These are phyloP conservation scores for Neodidymelliopsis sp. DNA, from an alignment of 2,329 filamentous ascomycete genomes.

Conservation along the genomic window DNA sequence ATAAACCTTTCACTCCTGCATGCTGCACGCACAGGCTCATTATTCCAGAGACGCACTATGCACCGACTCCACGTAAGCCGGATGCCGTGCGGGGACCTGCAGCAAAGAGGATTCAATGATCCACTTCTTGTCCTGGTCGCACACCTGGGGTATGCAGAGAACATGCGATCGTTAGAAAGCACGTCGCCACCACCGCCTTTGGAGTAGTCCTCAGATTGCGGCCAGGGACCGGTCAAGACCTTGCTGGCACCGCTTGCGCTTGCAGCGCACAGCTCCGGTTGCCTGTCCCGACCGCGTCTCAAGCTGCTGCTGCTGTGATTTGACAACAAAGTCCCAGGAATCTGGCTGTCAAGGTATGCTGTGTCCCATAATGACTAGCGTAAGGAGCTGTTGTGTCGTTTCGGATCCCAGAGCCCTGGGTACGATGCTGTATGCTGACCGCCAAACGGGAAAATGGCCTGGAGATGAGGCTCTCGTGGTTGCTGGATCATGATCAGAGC, in stretches of 20 bases:
- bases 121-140: neutral
- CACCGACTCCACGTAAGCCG: neutral
- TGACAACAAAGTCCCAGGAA: neutral
- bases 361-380: too few species aligned
- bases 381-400: neutral
- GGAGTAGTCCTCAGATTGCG: too few species aligned
- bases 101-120: neutral
- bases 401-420: too few species aligned
- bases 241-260: neutral
- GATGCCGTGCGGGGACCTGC: neutral
- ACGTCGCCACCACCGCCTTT: neutral
- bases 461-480: neutral
- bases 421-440: conserved; percentile 4
- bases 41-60: neutral
- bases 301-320: neutral
- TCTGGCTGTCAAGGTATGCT: too few species aligned
- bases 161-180: neutral
- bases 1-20: neutral
- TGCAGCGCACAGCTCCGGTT: neutral
- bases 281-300: neutral
- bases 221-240: neutral
- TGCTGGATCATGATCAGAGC: neutral
- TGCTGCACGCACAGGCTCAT: neutral
- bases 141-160: neutral
- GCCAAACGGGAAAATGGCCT: neutral